Evolutionary conservation across 2,329 filamentous ascomycete species (phyloP), one percentile per base, ranked within the genome.

Genomic region (Neofusicoccum sp.): DNA sequence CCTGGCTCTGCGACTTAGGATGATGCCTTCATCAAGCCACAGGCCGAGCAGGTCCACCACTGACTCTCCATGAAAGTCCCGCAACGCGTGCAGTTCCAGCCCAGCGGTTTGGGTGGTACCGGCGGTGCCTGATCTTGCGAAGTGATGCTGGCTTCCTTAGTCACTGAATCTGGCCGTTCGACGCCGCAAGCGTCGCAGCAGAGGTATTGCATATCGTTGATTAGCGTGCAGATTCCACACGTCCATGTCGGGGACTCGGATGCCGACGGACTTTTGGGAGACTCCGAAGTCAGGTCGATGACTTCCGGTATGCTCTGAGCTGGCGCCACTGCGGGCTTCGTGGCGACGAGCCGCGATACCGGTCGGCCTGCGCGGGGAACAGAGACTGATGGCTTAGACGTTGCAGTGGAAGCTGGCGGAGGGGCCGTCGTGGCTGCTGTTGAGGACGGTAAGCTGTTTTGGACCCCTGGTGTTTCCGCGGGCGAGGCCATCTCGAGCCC

Each of bases 1-100:
- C 51, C 51, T 26, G 26, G 24, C 9, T 14, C 14, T 3, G 14
- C 28, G 26, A 41, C 40, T 61, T 41, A 61, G 30, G 70, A 73
- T 20, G 73, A 70, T 6, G 66, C 54, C 63, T 87, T 87, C 82
- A 87, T 84, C 7, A 71, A 75, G 53, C 85, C 84, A 69, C 85
- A 88, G 9, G 76, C 75, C 12, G 81, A 80, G 65, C 85, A 88
- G 4, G 84, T 86, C 85, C 84, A 87, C 84, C 84, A 88, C 65
- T 84, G 74, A 20, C 78, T 79, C 69, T 87, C 85, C 84, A 87
- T 87, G 62, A 85, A 87, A 0, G 80, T 79, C 5, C 83, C 82
- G 63, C 86, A 88, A 5, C 75, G 72, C 56, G 76, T 66, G 69
- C 86, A 88, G 58, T 80, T 75, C 86, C 86, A 88, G 1, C 84